Evolutionary conservation across 768 basidiomycete species (phyloP).

Genomic region (Hericium alpestre): DNA sequence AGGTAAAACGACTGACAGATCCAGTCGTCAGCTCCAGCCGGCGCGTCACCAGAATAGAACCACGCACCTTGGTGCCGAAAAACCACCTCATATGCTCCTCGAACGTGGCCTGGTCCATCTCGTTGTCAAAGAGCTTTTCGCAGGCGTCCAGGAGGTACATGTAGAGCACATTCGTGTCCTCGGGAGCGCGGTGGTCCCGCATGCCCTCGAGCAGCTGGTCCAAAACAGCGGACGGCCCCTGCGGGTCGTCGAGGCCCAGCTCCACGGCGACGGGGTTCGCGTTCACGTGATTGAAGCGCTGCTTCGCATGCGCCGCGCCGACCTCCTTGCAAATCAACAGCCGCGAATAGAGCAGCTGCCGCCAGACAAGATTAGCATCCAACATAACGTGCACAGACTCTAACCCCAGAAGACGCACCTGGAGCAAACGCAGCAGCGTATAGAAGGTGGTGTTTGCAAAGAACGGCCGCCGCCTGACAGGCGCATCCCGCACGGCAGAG

Average conservation of each 20-base stretch:
- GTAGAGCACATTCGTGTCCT: constrained; percentile 65
- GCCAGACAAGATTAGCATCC: constrained; percentile 3
- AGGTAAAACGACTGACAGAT: constrained; percentile 67
- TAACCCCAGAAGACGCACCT: constrained; percentile 40
- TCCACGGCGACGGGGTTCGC: constrained; percentile 76
- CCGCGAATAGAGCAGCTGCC: constrained; percentile 80
- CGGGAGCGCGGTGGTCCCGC: constrained; percentile 34
- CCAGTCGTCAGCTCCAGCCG: constrained; percentile 20
- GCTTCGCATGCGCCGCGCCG: constrained; percentile 56
- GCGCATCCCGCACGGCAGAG: constrained; percentile 15
- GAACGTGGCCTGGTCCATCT: constrained; percentile 84
- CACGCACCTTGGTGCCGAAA: constrained; percentile 69
- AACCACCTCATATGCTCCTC: constrained; percentile 96
- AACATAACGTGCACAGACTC: background rate
- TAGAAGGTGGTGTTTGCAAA: constrained; percentile 93
- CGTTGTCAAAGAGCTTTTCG: constrained; percentile 88
- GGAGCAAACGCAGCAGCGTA: constrained; percentile 75
- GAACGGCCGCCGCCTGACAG: constrained; percentile 42
- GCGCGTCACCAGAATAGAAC: constrained; percentile 14
- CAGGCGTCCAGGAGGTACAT: constrained; percentile 81
- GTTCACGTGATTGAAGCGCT: constrained; percentile 54
- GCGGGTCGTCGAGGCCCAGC: constrained; percentile 78
- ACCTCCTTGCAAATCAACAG: constrained; percentile 78
- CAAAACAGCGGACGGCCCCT: constrained; percentile 59
- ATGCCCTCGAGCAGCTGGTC: constrained; percentile 55